Evolutionary conservation across 805 yeast genomes (phyloP).

Genomic region (Candida takata): DNA sequence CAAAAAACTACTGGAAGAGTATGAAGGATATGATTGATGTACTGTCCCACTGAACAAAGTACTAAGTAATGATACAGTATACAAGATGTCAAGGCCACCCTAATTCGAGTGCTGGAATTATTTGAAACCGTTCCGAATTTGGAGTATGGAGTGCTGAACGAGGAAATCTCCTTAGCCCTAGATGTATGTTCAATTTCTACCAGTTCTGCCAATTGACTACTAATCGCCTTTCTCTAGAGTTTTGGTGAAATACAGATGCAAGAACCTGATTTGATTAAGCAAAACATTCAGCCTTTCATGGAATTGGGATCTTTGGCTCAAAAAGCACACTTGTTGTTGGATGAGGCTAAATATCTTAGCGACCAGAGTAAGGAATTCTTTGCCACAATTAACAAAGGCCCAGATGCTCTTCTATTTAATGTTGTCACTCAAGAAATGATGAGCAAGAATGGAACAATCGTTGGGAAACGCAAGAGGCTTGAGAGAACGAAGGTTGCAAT

Average conservation of each 20-base stretch:
- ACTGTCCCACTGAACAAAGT: too few relatives aligned
- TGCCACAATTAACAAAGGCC: not conserved
- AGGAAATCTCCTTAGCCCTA: not conserved
- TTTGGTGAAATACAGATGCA: not conserved
- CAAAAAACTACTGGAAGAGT: not conserved
- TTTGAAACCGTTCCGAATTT: not conserved
- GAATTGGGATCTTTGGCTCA: not conserved
- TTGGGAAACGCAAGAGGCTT: not conserved
- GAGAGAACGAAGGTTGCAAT: constrained; percentile 1
- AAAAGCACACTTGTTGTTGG: not conserved
- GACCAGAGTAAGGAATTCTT: not conserved
- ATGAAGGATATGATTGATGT: not conserved
- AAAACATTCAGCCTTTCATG: not conserved
- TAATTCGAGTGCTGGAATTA: not conserved
- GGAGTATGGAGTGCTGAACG: not conserved
- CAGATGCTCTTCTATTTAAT: not conserved
- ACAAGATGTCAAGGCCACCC: not conserved
- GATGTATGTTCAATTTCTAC: constrained; percentile 1
- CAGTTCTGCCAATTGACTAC: not conserved
- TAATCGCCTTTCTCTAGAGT: not conserved
- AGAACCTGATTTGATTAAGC: not conserved
- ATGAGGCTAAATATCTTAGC: not conserved
- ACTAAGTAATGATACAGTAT: too few relatives aligned
- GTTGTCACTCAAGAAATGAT: constrained; percentile 1
- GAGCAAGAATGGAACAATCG: not conserved